Percentiles rank a stretch among this genome's conserved stretches.
Conservation (phyloP, 2,329 filamentous ascomycete genomes). For the Cladophialophora psammophila region DNA sequence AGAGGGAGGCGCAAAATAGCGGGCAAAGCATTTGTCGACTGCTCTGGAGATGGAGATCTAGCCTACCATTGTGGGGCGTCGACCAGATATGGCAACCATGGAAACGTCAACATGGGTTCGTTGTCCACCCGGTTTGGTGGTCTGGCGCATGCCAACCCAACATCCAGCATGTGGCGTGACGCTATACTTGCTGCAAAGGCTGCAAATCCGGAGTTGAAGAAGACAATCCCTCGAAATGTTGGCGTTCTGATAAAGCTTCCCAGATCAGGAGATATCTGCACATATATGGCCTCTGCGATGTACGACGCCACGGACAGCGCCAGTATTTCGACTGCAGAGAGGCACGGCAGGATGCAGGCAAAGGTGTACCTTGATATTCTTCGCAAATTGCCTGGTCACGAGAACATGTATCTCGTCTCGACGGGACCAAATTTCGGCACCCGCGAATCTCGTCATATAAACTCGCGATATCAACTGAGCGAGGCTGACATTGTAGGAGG, state of each 20-base stretch:
- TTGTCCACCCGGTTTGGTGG: conserved; percentile 26
- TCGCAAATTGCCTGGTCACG: conserved; percentile 25
- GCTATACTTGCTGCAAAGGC: conserved; percentile 20
- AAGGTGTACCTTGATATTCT: conserved; percentile 24
- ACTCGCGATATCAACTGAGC: conserved; percentile 22
- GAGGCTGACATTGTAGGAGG: conserved; percentile 17
- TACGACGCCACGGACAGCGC: conserved; percentile 19
- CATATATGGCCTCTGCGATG: conserved; percentile 24
- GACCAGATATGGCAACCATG: conserved; percentile 28
- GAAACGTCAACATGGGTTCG: conserved; percentile 30
- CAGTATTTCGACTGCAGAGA: conserved; percentile 24
- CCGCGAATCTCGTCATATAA: conserved; percentile 27
- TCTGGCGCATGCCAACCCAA: conserved; percentile 18
- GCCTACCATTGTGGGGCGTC: conserved; percentile 19
- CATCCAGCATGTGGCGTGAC: conserved; percentile 20
- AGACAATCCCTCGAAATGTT: conserved; percentile 16
- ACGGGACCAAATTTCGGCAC: conserved; percentile 28
- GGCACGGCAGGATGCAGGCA: conserved; percentile 18
- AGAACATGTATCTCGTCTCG: conserved; percentile 28
- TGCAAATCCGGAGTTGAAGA: conserved; percentile 10
- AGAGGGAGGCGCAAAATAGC: conserved; percentile 20
- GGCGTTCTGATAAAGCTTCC: conserved; percentile 23
- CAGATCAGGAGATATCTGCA: conserved; percentile 20
- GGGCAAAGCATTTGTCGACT: conserved; percentile 26
- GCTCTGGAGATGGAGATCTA: conserved; percentile 28